Base-by-base conservation (phyloP, 352 stramenopile species). In the Phytopythium oedochilum region DNA sequence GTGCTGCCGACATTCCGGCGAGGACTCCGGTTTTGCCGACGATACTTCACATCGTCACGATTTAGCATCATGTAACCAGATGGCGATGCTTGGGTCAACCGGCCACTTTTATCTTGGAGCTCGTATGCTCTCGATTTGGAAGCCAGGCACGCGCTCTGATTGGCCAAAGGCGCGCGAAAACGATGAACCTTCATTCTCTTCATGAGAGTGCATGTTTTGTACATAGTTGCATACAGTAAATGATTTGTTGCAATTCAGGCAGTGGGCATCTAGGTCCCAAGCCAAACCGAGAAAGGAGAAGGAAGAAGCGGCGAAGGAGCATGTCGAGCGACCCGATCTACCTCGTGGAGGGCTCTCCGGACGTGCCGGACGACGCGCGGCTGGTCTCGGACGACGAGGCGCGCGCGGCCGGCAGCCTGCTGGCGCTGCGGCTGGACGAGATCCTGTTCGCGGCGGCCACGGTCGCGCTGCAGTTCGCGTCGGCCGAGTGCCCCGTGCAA, bases 361-460 rank as follows among this genome's bases (percentile, higher is more conserved):
- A 72, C 48, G 53, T 53, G n/a, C 29, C 61, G 31, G 25, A 52
- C 22, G 60, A 73, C 32, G 55, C 55, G 35, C 55, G 35, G 36
- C 23, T 23, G 1, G 38, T 73, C 40, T 60, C 61, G 23, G 46
- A 59, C 35, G 58, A 68, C 34, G 58, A 73, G 64, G 23, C 66
- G 25, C 38, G 34, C 26, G 28, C 36, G 26, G 36, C 39, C 8
- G 32, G 48, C 7, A 20, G 9, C 1, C 58, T 73, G 26, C 54
- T 65, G 52, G 55, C 55, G 28, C 64, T 60, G 12, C 22, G 43
- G 23, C 58, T 77, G 29, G 52, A 59, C 26, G 69, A 72, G 46
- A 73, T 81, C 50, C 51, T 85, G 39, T 78, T 66, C 57, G 67
- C 75, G 28, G 71, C 71, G 28, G 66, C 71, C 4, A 53, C 68